phyloP scores from a whole-genome alignment of 75 land plant genomes.

The Sequoia sempervirens region DNA sequence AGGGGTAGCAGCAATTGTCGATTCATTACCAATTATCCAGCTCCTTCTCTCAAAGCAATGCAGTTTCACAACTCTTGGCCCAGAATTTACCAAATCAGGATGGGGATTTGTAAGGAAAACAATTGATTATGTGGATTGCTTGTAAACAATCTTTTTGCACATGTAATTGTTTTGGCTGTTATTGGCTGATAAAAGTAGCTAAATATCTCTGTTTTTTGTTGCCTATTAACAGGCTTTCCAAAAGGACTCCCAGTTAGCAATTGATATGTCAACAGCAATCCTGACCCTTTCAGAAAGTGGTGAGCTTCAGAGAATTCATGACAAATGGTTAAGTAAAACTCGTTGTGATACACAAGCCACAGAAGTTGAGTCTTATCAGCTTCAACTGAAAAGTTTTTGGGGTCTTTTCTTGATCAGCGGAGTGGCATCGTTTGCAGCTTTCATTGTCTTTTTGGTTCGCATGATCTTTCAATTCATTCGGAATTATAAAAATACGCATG shows the following conservation, averaged over 20 bases:
- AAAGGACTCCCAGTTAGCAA: constrained; percentile 72
- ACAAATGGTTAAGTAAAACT: constrained; percentile 51
- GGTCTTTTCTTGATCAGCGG: constrained; percentile 73
- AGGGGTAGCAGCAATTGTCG: constrained; percentile 35
- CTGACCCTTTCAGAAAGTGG: constrained; percentile 75
- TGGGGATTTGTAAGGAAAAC: neutral
- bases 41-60: constrained; percentile 19
- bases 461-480: constrained; percentile 22
- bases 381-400: constrained; percentile 58
- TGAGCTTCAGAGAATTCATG: constrained; percentile 69
- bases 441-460: constrained; percentile 38
- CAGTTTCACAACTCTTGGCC: constrained; percentile 18
- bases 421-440: constrained; percentile 52
- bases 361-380: constrained; percentile 12
- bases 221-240: constrained; percentile 67
- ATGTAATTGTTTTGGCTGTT: neutral
- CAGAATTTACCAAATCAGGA: constrained; percentile 15
- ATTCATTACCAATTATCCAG: constrained; percentile 18
- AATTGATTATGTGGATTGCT: constrained; percentile 13
- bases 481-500: neutral
- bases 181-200: constrained; percentile 32
- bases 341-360: constrained; percentile 19
- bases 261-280: constrained; percentile 81
- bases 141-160: neutral
- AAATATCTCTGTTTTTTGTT: neutral